Evolutionary conservation across 208 protist species (phyloP), one percentile per base, ranked within the genome.

Genomic region (Wallacemonas sp.): DNA sequence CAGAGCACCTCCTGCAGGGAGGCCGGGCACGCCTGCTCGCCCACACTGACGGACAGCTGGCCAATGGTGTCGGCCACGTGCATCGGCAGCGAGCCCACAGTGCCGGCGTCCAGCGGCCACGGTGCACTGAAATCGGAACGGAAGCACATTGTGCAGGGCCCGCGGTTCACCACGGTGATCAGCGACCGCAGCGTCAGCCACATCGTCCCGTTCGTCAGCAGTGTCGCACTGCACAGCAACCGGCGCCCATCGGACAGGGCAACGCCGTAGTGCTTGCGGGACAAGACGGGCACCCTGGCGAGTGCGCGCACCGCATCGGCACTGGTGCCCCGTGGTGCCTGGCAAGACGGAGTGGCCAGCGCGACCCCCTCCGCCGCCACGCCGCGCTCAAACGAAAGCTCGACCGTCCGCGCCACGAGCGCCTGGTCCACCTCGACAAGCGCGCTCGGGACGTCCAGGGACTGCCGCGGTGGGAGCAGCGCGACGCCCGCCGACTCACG

Each of bases 121-220:
- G 52, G 52, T 39, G 52, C 52, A 41, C 52, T 59, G 52, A 59
- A 59, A n/a, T 59, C 52, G 25, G 52, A 59, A 23, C 52, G 52
- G 29, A 59, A 59, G 31, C 52, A 59, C 26, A 41, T 29, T 23
- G 52, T 14, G 3, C 5, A 10, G 4, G 52, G 31, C 14, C 29
- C n/a, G 16, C 32, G 31, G 52, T 59, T 59, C 10, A 25, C 7
- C 16, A 59, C 52, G 14, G 39, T 29, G 4, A 59, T 3, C 4
- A 42, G 31, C 18, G 52, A 59, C n/a, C 52, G 52, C 25, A 59
- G 52, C 22, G 52, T 59, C n/a, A 59, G 12, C 52, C 52, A 59
- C 31, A n/a, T 33, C 52, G 52, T 59, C 10, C 52, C 52, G 22
- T 59, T 59, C 16, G 31, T 59, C 52, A 59, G 32, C 16, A 59